Base-by-base conservation (phyloP, 129 eudicot genomes). In the Tagetes erecta region DNA sequence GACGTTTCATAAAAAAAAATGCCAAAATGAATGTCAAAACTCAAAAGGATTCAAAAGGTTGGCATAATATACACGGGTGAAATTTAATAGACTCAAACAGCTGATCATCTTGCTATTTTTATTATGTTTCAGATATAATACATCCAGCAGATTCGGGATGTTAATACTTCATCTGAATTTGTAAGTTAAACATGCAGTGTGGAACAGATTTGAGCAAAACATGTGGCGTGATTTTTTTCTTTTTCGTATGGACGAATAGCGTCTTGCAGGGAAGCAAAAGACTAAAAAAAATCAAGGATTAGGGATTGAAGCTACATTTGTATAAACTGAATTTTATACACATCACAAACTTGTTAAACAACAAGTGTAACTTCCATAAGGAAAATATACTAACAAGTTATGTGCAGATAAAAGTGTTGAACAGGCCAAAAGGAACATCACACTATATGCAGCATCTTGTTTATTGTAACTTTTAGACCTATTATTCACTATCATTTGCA, bases 131-230 rank as follows among this genome's bases (percentile, higher is more conserved):
- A 55, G 62, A 20, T 55, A 27, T 55, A 55, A 20, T 20, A 55
- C 36, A 20, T 27, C 35, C 36, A 55, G 11, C 36, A 55, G 62
- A 55, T 55, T 55, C 33, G 35, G 70, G 63, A 8, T 34, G 39
- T 20, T 14, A 63, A 47, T 60, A 68, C 60, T 60, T 60, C 35
- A 49, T 40, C 42, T 37, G 2, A 64, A 63, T n/a, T 50, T 45
- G 13, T 13, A 47, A 60, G 2, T 38, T 37, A 64, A 33, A 6
- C 68, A 13, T 36, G 6, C 2, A n/a, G 51, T 14, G 12, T 38
- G 7, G 40, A 3, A 53, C 0, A 1, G 4, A 20, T 50, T 50
- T 50, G 20, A 12, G 20, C 0, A 12, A 42, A 47, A 47, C 11
- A 47, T 8, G 52, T 47, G 3, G 37, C 5, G 30, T 52, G 58